Evolutionary conservation across 345 rosid species (phyloP).

Genomic region (Eutrema heterophyllum): DNA sequence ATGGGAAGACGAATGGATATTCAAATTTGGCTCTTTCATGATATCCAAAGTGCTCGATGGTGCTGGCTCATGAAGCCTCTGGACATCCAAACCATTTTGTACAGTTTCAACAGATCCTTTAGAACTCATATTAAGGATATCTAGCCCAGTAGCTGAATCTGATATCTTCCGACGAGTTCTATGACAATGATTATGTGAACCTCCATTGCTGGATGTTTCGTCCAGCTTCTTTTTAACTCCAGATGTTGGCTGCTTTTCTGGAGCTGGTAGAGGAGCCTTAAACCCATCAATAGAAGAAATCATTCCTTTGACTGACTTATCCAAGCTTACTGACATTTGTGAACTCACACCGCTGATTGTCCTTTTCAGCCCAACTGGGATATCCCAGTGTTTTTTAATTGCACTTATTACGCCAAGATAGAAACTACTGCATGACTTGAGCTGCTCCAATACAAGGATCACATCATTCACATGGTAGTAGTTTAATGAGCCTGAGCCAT

Average conservation of each 20-base stretch:
- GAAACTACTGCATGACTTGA: slow-evolving; percentile 49
- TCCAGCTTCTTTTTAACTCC: slow-evolving; percentile 36
- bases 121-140: slow-evolving; percentile 40
- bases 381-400: slow-evolving; percentile 59
- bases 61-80: slow-evolving; percentile 38
- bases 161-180: slow-evolving; percentile 30
- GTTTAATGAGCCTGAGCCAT: slow-evolving; percentile 42
- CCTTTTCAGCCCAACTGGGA: slow-evolving; percentile 37
- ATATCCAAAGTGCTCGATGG: slow-evolving; percentile 37
- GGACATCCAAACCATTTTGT: slow-evolving; percentile 41
- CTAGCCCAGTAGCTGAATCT: slow-evolving; percentile 34
- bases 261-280: slow-evolving; percentile 23
- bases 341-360: slow-evolving; percentile 36
- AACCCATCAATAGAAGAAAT: slow-evolving; percentile 30
- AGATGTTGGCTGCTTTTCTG: slow-evolving; percentile 16
- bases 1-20: slow-evolving; percentile 27
- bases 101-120: slow-evolving; percentile 61
- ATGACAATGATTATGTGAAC: slow-evolving; percentile 30
- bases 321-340: slow-evolving; percentile 30
- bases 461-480: slow-evolving; percentile 67
- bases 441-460: slow-evolving; percentile 49
- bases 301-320: slow-evolving; percentile 29
- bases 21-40: slow-evolving; percentile 29
- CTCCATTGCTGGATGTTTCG: slow-evolving; percentile 36
- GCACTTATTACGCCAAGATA: slow-evolving; percentile 54